Evolutionary conservation across 352 stramenopile genomes (phyloP), one percentile per base, ranked within the genome.

Genomic region (Blastocystis sp.): DNA sequence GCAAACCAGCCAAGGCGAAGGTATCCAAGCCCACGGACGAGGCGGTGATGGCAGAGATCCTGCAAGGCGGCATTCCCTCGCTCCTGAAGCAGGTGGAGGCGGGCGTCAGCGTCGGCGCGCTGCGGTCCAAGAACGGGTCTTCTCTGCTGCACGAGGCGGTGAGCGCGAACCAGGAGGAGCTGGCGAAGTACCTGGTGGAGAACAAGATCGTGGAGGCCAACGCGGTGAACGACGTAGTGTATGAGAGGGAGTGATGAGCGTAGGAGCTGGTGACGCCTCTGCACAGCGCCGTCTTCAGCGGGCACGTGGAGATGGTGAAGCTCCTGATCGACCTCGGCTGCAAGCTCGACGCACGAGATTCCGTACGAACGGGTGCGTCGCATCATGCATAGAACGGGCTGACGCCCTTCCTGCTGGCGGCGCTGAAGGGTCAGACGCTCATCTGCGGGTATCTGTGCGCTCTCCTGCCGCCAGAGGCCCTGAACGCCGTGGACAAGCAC

Each of bases 131-230:
- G 69, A 41, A 62, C 19, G 69, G 69, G 43, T 62, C 61, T 4
- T 64, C 69, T 41, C 3, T 79, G 56, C 48, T 79, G n/a, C 69
- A 79, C 28, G 69, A 28, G 17, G 69, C 69, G 21, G 34, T 43
- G 38, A 38, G 38, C 40, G 23, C 69, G 10, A 7, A 34, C 21
- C 23, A 28, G 21, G 69, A 79, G n/a, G 28, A 45, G n/a, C 38
- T 43, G 45, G 5, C 7, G 21, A 34, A n/a, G n/a, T 62, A 62
- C 23, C 56, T 79, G n/a, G 19, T 79, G 5, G 19, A 79, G 9
- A n/a, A 21, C 56, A 14, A 45, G 19, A 28, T 56, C 23, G 23
- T 79, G 23, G 56, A 79, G 17, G 69, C 61, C 38, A 79, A 79
- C 40, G 69, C 56, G 34, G 56, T 64, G 40, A 64, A 40, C 40